Evolutionary conservation across 352 stramenopile species (phyloP).

Genomic region (Pythium phragmitis): DNA sequence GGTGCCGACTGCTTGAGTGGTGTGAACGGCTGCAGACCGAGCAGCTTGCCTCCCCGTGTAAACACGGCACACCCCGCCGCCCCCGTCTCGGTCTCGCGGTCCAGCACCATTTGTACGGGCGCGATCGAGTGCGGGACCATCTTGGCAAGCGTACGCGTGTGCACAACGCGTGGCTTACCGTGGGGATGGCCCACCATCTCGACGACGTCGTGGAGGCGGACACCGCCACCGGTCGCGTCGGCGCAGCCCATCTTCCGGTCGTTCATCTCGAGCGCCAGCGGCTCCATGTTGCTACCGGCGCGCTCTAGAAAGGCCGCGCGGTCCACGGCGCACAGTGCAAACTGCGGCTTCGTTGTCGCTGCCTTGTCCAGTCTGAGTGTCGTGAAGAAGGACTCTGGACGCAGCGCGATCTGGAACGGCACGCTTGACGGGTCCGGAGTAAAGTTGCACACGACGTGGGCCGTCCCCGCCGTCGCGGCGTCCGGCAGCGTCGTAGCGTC

Average conservation of each 20-base stretch:
- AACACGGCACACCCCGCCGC: slow-evolving; percentile 46
- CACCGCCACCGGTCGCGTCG: slow-evolving; percentile 9
- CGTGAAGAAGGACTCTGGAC: slow-evolving; percentile 50
- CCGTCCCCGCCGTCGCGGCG: slow-evolving; percentile 33
- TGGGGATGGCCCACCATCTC: slow-evolving; percentile 63
- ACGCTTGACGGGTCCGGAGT: slow-evolving; percentile 28
- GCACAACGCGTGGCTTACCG: slow-evolving; percentile 53
- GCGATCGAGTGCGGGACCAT: slow-evolving; percentile 57
- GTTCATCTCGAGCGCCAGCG: slow-evolving; percentile 49
- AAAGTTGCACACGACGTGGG: slow-evolving; percentile 58
- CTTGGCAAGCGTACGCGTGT: slow-evolving; percentile 34
- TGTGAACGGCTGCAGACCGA: slow-evolving; percentile 49
- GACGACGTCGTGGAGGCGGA: slow-evolving; percentile 30
- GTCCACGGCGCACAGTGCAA: slow-evolving; percentile 57
- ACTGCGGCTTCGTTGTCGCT: slow-evolving; percentile 20
- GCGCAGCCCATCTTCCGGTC: slow-evolving; percentile 60
- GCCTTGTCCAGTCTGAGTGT: slow-evolving; percentile 28
- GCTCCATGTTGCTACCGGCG: slow-evolving; percentile 42
- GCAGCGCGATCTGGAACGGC: slow-evolving; percentile 50
- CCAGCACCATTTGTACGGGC: slow-evolving; percentile 44
- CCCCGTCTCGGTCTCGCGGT: slow-evolving; percentile 42
- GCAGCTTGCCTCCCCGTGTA: slow-evolving; percentile 53
- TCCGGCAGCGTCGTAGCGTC: slow-evolving; percentile 52
- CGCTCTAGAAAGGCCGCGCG: slow-evolving; percentile 47
- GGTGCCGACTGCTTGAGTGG: slow-evolving; percentile 38